Evolutionary conservation across 2,329 filamentous ascomycete genomes (phyloP), one percentile per base, ranked within the genome.

Genomic region (Lithohypha guttulata): DNA sequence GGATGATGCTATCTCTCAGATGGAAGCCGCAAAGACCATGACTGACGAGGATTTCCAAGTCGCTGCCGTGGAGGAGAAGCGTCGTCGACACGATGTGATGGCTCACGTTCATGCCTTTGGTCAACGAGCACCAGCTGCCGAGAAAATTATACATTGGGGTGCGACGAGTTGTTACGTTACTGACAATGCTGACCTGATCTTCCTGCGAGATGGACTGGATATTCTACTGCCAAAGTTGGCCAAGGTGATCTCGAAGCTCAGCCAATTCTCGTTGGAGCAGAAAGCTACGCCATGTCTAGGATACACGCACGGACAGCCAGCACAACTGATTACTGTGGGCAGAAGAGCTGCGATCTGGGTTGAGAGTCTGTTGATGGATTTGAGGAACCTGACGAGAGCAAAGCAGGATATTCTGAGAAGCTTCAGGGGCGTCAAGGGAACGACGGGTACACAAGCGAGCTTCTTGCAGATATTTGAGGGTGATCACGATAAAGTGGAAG

Each of bases 141-240:
- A 81, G 10, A 83, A 83, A 22, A 82, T 91, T 51, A 89, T 94
- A 44, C 86, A 94, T 59, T 77, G 72, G 59, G 81, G 79, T 49
- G 77, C 76, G 39, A 81, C 72, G 18, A 71, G 63, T 4, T 64
- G 62, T 57, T 65, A 64, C 53, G 70, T 77, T 26, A 87, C 81
- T 41, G 83, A 86, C 54, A 85, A 86, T 48, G 71, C 79, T 2
- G 84, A 44, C 18, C 64, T 89, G 23, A 84, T 93, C 47, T 75
- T 93, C 53, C 72, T 86, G 53, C 67, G 77, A 17, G 75, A 85
- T 44, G 85, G 75, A 4, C 64, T 93, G 41, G 75, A 89, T 50
- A 63, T 93, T n/a, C 59, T 93, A 3, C 65, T 82, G 6, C 76
- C 76, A 23, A 93, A 87, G 61, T 62, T 93, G 5, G 84, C 84